Conservation (phyloP, 2,329 filamentous ascomycete species). For the Trichoderma simmonsii region DNA sequence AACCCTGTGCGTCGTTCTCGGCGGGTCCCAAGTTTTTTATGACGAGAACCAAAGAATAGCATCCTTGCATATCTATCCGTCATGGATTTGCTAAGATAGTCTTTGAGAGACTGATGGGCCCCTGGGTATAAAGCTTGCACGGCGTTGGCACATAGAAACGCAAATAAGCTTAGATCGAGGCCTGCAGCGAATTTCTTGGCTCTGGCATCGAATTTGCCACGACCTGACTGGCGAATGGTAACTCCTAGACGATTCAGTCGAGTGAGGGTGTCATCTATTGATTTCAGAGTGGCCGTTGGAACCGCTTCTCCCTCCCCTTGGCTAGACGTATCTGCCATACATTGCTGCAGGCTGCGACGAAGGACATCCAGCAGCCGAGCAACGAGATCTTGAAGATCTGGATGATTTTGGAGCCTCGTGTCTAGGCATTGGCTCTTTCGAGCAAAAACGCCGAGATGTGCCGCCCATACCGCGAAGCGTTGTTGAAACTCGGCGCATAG, state of each 20-base stretch:
- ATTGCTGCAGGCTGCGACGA: background rate
- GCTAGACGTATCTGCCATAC: background rate
- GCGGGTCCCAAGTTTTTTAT: background rate
- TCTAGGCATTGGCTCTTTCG: constrained; percentile 19
- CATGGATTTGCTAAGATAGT: background rate
- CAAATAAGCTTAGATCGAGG: background rate
- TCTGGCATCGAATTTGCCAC: background rate
- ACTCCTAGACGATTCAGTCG: constrained; percentile 10
- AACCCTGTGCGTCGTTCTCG: background rate
- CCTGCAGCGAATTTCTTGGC: background rate
- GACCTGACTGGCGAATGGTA: constrained; percentile 14
- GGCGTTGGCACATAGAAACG: background rate
- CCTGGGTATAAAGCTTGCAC: background rate
- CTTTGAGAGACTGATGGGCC: background rate
- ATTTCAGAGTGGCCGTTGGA: background rate
- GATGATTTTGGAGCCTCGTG: constrained; percentile 12
- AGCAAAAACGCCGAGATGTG: constrained; percentile 20
- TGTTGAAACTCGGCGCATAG: constrained; percentile 16
- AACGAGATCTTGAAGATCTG: constrained; percentile 14
- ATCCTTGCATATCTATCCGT: background rate
- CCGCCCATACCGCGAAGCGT: constrained; percentile 16
- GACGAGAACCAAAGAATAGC: background rate
- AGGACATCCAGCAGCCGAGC: constrained; percentile 12
- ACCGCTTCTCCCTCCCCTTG: background rate
- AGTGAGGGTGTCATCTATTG: constrained; percentile 11